Evolutionary conservation across 2,329 filamentous ascomycete species (phyloP).

Genomic region (Cercospora citrullina): DNA sequence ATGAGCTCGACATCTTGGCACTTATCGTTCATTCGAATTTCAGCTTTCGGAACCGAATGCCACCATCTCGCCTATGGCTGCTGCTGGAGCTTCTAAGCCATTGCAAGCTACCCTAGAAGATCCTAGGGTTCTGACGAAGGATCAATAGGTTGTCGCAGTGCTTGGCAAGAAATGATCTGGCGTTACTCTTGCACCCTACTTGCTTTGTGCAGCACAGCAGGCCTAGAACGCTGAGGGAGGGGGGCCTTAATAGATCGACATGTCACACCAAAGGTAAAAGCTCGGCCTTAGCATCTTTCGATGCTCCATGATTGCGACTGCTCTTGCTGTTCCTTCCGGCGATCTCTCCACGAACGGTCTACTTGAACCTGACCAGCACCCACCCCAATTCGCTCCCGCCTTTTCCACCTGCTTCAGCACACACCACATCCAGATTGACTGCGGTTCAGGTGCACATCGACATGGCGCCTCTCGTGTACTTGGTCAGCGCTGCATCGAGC

Average conservation of each 20-base stretch:
- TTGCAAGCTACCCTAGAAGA: neutral
- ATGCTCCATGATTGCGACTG: neutral
- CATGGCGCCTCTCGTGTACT: conserved; percentile 25
- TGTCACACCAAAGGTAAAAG: neutral
- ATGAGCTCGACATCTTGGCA: neutral
- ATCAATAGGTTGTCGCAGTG: neutral
- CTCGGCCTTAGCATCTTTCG: neutral
- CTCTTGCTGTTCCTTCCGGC: neutral
- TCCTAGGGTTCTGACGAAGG: neutral
- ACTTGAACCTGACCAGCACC: neutral
- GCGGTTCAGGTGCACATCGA: neutral
- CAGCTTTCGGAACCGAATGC: neutral
- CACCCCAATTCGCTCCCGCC: neutral
- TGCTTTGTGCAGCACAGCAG: neutral
- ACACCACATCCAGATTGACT: neutral
- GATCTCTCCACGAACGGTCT: neutral
- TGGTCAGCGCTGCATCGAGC: conserved; percentile 47
- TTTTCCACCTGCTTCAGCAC: neutral
- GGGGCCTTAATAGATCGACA: neutral
- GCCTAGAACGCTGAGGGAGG: neutral
- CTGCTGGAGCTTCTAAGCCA: neutral
- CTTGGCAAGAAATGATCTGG: neutral
- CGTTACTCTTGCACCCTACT: neutral
- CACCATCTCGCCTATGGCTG: neutral
- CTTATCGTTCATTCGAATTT: neutral